Base-by-base conservation (phyloP, 208 protist genomes). In the Trypanosoma mega region DNA sequence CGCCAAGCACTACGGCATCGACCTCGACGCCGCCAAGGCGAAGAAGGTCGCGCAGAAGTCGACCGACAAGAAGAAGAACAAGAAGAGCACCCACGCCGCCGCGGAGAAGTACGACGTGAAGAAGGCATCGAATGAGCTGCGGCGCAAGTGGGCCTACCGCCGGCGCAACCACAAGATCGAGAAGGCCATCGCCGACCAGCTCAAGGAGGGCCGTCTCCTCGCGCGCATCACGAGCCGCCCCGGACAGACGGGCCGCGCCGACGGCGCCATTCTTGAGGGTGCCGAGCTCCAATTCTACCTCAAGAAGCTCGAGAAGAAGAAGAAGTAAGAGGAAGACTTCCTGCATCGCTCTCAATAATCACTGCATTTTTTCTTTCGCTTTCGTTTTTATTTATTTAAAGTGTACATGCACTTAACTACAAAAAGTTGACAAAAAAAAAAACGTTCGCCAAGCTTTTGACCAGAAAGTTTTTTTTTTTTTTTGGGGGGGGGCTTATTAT, bases 281-380 rank as follows among this genome's bases (percentile, higher is more conserved):
- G 89, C 97, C 27, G 99, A 99, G 85, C 90, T 99, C 30, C 90
- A 98, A 64, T 99, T 99, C 98, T 99, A 99, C 94, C 55, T 93
- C 62, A 97, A 96, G 82, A 99, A 98, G 82, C 84, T 99, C 55
- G 79, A 94, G 61, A 97, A 98, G 87, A 99, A 99, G 92, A 99
- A 99, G 90, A 90, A 90, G 78, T 82, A 89, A 55, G 52, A 43
- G 3, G 31, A 1, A 39, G 34, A 39, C 34, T 39, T 39, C 12
- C n/a, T n/a, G n/a, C n/a, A n/a, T n/a, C 34, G 34, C 34, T 39
- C 34, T 39, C 34, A 16, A 39, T 16, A 39, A 16, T 39, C 12
- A 39, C 12, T 39, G 6, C 8, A 39, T 12, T 39, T 39, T 6
- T 39, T n/a, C n/a, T n/a, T n/a, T n/a, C n/a, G n/a, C n/a, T n/a